Base-by-base conservation (phyloP, 306 rosid species). In the Acacia acuminata region DNA sequence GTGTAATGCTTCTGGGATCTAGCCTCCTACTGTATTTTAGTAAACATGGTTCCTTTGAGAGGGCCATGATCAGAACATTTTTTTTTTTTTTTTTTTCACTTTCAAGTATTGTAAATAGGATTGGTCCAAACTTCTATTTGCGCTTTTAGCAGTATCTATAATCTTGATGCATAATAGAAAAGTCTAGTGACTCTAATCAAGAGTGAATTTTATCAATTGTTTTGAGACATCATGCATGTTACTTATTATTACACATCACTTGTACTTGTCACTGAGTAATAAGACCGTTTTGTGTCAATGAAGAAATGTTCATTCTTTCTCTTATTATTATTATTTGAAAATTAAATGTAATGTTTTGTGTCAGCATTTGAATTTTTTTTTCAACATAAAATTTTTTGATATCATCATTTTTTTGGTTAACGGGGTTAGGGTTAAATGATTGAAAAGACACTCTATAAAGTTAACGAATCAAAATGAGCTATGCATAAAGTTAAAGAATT, bases 1-100 rank as follows among this genome's bases (percentile, higher is more conserved):
- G 83, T 93, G 94, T 88, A 89, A 92, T 78, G 86, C 90, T 48
- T 91, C 97, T 27, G 97, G 94, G 81, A 87, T 90, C 75, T 93
- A 86, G 32, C 25, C 79, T 3, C 10, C 76, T 45, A 90, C 42
- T 6, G 1, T 5, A 38, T 38, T 38, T 38, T 38, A 36, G 40
- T 36, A 38, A 6, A 38, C 42, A 38, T 6, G 42, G 42, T 38
- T 38, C 42, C 42, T 38, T 38, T 38, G 42, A 70, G 70, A 27
- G 68, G 61, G 70, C n/a, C 17, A 12, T 30, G n/a, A 14, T 64
- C 38, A 64, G 70, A 30, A 60, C 32, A 75, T 68, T 70, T 43
- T 10, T 53, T 53, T 8, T 53, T 53, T n/a, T 24, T 43, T 10
- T 53, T 53, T 8, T 53, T 53, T n/a, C 20, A 11, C 78, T 74